phyloP scores from a whole-genome alignment of 495 filamentous ascomycete genomes.

The Podospora conica region DNA sequence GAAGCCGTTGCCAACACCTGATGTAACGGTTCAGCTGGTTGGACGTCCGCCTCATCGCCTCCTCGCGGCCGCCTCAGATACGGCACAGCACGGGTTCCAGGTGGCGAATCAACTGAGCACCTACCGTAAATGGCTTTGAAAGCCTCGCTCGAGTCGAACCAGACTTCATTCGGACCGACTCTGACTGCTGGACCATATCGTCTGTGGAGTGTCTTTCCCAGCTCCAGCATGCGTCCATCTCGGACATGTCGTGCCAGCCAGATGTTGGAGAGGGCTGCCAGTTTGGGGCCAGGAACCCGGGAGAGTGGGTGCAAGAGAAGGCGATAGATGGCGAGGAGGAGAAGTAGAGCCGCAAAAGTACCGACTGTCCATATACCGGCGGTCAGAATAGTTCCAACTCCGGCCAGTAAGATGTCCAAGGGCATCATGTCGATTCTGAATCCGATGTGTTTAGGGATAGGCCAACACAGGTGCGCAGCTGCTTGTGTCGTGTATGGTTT shows the following conservation, averaged over 20 bases:
- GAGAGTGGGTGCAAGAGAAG: constrained; percentile 31
- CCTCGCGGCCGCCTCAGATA: background rate
- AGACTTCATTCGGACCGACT: constrained; percentile 51
- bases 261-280: constrained; percentile 33
- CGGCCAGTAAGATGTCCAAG: background rate
- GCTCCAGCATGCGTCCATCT: constrained; percentile 23
- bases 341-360: background rate
- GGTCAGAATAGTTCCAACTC: background rate
- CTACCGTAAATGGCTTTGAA: constrained; percentile 40
- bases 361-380: background rate
- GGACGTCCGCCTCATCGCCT: background rate
- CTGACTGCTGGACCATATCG: constrained; percentile 51
- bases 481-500: background rate
- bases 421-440: background rate
- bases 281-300: constrained; percentile 29
- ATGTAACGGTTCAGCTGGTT: background rate
- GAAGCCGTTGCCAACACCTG: constrained; percentile 27
- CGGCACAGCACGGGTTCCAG: background rate
- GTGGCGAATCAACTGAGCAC: background rate
- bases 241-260: constrained; percentile 33
- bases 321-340: constrained; percentile 17
- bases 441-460: background rate
- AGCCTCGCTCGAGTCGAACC: constrained; percentile 38
- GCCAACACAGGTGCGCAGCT: too few species aligned
- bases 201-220: constrained; percentile 38